phyloP scores from a whole-genome alignment of 2,329 filamentous ascomycete species.

The Aspergillus sp. region DNA sequence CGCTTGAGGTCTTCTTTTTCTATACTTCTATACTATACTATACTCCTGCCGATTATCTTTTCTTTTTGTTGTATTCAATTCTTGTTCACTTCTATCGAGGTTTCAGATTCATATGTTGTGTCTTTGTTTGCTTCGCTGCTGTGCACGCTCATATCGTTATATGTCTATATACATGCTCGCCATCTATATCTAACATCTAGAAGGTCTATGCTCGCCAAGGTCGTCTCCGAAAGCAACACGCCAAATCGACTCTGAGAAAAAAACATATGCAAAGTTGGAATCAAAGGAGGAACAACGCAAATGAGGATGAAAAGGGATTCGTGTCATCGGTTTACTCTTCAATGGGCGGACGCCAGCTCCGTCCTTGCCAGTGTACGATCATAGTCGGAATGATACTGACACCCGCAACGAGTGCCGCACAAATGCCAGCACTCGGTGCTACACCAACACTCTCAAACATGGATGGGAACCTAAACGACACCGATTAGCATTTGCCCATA shows the following conservation, averaged over 20 bases:
- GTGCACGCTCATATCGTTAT: not conserved
- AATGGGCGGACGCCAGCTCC: conserved; percentile 23
- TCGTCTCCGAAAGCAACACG: not conserved
- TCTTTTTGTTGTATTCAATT: too few relatives aligned
- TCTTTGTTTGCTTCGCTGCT: not conserved
- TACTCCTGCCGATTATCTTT: too few relatives aligned
- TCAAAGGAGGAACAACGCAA: not conserved
- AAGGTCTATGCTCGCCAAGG: not conserved
- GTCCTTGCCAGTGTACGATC: conserved; percentile 32
- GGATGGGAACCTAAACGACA: conserved; percentile 31
- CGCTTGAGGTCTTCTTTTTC: not conserved
- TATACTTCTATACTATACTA: not conserved
- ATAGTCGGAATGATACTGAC: conserved; percentile 36
- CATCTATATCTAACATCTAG: conserved; percentile 7
- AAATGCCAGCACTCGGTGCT: conserved; percentile 35
- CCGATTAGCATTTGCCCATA: conserved; percentile 17
- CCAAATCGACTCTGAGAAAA: not conserved
- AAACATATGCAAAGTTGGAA: not conserved
- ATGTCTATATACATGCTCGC: not conserved
- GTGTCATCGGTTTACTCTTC: not conserved
- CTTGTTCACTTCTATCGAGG: too few relatives aligned
- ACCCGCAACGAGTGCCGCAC: conserved; percentile 31
- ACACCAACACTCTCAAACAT: conserved; percentile 40
- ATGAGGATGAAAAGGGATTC: not conserved
- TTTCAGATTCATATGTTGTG: too few relatives aligned